These are phyloP conservation scores for Atkinsonella hypoxylon DNA, from an alignment of 2,329 filamentous ascomycete genomes.

Conservation along the genomic window DNA sequence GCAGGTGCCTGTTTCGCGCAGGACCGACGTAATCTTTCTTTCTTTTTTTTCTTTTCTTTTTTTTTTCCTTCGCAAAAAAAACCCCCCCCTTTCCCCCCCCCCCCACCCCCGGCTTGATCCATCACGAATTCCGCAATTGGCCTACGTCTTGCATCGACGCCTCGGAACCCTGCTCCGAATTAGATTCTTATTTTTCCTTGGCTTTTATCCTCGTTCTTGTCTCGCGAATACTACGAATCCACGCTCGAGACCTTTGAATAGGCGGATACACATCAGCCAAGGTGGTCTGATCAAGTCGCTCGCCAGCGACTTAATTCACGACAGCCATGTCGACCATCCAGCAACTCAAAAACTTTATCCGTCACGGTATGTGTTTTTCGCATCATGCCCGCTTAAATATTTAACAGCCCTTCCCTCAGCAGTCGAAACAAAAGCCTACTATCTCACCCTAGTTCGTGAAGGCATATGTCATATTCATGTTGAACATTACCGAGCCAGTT, in stretches of 20 bases:
- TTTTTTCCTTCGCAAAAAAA: too few relatives aligned
- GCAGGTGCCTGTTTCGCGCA: not conserved
- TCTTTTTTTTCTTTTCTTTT: not conserved
- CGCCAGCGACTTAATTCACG: slow-evolving; percentile 9
- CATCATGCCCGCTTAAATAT: not conserved
- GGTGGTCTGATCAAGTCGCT: slow-evolving; percentile 8
- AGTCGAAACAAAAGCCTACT: not conserved
- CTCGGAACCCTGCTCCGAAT: not conserved
- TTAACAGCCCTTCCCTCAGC: not conserved
- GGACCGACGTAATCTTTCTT: too few relatives aligned
- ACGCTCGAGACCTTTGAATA: not conserved
- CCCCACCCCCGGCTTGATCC: not conserved
- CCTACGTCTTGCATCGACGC: not conserved
- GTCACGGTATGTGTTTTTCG: slow-evolving; percentile 50
- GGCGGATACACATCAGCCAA: not conserved
- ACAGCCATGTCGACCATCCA: slow-evolving; percentile 62
- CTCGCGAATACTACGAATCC: not conserved
- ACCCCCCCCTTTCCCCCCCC: too few relatives aligned
- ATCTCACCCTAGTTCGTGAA: slow-evolving; percentile 3
- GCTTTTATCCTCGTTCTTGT: not conserved
- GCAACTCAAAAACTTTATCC: slow-evolving; percentile 96
- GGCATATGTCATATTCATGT: slow-evolving; percentile 1
- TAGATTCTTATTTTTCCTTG: not conserved
- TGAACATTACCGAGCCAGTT: not conserved
- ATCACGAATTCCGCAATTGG: not conserved